Conservation (phyloP, 352 stramenopile species). For the Globisporangium nodosum region DNA sequence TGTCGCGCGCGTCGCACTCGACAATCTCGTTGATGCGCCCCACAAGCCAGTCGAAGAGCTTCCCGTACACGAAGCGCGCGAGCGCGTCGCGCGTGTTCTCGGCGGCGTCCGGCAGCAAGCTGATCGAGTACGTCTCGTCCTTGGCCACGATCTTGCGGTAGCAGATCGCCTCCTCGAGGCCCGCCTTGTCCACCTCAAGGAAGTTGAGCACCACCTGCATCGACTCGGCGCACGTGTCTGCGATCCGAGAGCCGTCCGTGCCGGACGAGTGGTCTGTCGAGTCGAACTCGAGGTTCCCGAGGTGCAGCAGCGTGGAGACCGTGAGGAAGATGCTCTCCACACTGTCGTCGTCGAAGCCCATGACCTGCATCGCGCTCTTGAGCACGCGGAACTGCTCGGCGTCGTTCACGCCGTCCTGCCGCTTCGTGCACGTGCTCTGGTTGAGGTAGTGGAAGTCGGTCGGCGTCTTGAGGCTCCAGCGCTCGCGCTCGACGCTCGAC, state of each 20-base stretch:
- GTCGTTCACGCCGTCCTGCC: constrained; percentile 89
- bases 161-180: constrained; percentile 89
- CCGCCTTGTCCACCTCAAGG: constrained; percentile 82
- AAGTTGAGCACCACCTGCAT: constrained; percentile 81
- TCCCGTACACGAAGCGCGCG: constrained; percentile 93
- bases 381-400: constrained; percentile 78
- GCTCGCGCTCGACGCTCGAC: constrained; percentile 48
- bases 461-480: constrained; percentile 48
- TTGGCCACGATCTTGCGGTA: constrained; percentile 91
- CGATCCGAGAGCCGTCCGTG: constrained; percentile 69
- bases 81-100: constrained; percentile 92
- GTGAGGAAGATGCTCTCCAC: constrained; percentile 91
- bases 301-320: constrained; percentile 88
- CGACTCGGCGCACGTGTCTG: constrained; percentile 39
- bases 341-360: constrained; percentile 87
- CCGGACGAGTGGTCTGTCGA: constrained; percentile 47
- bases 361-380: constrained; percentile 75
- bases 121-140: constrained; percentile 87
- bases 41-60: constrained; percentile 93
- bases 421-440: constrained; percentile 80
- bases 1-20: constrained; percentile 43
- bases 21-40: constrained; percentile 83
- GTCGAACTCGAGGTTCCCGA: constrained; percentile 94
- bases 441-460: constrained; percentile 89
- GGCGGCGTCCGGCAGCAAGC: constrained; percentile 53